These are phyloP conservation scores for Gastrolobium villosum DNA, from an alignment of 306 rosid species.

Conservation along the genomic window DNA sequence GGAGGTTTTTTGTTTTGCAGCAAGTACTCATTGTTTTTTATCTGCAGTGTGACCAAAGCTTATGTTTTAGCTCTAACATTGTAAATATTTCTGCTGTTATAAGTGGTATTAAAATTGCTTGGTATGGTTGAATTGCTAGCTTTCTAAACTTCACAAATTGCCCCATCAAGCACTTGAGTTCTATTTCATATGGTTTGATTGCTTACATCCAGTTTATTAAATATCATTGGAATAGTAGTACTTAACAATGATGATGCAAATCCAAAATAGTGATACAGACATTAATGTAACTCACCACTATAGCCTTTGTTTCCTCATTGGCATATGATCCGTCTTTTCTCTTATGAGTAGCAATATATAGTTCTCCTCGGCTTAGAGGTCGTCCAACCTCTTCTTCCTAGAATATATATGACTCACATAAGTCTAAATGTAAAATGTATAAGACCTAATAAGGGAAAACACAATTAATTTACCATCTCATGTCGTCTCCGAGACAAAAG, in stretches of 20 bases:
- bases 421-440: background rate
- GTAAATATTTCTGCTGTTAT: slow-evolving; percentile 19
- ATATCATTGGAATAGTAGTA: too few relatives aligned
- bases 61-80: slow-evolving; percentile 8
- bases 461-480: slow-evolving; percentile 19
- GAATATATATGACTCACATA: too few relatives aligned
- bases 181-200: background rate
- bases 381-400: slow-evolving; percentile 21
- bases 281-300: too few relatives aligned
- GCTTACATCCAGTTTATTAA: slow-evolving; percentile 18
- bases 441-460: background rate
- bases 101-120: background rate
- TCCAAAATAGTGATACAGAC: too few relatives aligned
- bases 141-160: slow-evolving; percentile 28
- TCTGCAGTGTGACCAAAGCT: background rate
- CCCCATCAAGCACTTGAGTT: background rate
- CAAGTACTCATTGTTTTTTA: slow-evolving; percentile 3
- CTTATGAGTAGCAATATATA: too few relatives aligned
- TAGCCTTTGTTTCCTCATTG: too few relatives aligned
- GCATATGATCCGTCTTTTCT: too few relatives aligned
- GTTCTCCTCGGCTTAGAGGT: background rate
- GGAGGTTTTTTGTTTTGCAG: background rate
- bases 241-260: too few relatives aligned
- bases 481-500: slow-evolving; percentile 22
- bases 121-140: slow-evolving; percentile 4